Conservation (phyloP, 192 early-diverging fungal genomes). For the Coemansia furcata region DNA sequence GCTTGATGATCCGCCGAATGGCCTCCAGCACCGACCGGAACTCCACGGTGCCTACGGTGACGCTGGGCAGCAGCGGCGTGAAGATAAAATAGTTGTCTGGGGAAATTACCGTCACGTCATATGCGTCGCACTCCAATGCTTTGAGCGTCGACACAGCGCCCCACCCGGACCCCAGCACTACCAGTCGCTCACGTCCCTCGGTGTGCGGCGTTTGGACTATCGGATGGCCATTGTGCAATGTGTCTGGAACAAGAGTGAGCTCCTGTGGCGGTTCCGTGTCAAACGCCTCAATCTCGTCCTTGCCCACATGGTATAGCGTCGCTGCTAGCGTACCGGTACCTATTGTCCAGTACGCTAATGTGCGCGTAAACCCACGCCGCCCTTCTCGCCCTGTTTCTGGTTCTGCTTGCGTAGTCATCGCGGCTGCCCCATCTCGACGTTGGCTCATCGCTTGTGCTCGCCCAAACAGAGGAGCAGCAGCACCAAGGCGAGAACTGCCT, state of each 20-base stretch:
- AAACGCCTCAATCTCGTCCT: constrained; percentile 44
- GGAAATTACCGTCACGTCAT: constrained; percentile 73
- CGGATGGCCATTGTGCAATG: constrained; percentile 20
- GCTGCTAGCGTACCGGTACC: constrained; percentile 15
- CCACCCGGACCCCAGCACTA: constrained; percentile 54
- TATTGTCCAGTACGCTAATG: constrained; percentile 18
- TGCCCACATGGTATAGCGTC: constrained; percentile 20
- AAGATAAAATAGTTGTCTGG: constrained; percentile 92
- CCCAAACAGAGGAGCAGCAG: not conserved
- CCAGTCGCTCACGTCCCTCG: constrained; percentile 40
- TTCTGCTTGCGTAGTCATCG: not conserved
- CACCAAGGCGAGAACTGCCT: not conserved
- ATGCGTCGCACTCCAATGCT: constrained; percentile 66
- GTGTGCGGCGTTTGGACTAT: constrained; percentile 15
- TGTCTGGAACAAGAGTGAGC: constrained; percentile 17
- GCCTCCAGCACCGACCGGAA: constrained; percentile 84
- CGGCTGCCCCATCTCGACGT: not conserved
- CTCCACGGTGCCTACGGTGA: constrained; percentile 88
- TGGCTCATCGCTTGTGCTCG: not conserved
- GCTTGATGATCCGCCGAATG: constrained; percentile 85
- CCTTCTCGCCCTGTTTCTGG: not conserved
- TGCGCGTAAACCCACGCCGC: constrained; percentile 24
- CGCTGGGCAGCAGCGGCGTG: constrained; percentile 68
- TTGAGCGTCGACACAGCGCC: constrained; percentile 62
- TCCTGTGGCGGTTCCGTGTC: constrained; percentile 41